Conservation (phyloP, 1,139 yeast species). For the Zygoascus sp. region DNA sequence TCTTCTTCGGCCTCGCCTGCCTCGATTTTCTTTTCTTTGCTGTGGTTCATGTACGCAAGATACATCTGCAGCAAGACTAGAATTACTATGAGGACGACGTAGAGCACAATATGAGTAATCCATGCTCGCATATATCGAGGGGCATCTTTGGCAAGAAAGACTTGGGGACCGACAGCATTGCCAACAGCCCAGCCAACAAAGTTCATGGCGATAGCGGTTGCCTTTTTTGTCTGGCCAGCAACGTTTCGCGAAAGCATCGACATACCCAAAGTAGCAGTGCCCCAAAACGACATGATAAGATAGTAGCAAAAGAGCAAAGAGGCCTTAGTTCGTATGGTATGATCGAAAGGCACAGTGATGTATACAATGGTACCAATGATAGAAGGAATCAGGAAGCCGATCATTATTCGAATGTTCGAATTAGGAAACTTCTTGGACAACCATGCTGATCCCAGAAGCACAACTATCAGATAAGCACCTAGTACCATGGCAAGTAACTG, state of each 20-base stretch:
- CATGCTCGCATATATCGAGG: slow-evolving; percentile 46
- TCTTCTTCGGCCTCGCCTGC: slow-evolving; percentile 8
- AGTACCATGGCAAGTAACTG: slow-evolving; percentile 16
- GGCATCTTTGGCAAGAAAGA: slow-evolving; percentile 46
- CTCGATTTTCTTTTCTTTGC: not conserved
- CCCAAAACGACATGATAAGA: slow-evolving; percentile 29
- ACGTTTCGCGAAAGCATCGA: slow-evolving; percentile 41
- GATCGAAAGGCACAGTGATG: slow-evolving; percentile 11
- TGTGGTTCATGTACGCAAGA: too few species aligned
- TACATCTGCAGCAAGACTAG: slow-evolving; percentile 1
- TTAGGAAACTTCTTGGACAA: slow-evolving; percentile 10
- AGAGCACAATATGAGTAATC: slow-evolving; percentile 4
- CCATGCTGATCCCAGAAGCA: slow-evolving; percentile 13
- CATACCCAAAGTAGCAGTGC: slow-evolving; percentile 33
- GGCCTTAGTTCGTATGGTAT: slow-evolving; percentile 11
- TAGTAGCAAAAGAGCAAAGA: slow-evolving; percentile 14
- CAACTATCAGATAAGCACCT: slow-evolving; percentile 13
- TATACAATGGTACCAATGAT: slow-evolving; percentile 13
- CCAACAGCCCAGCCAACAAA: slow-evolving; percentile 64
- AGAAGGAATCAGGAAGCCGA: slow-evolving; percentile 13
- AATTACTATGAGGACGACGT: not conserved
- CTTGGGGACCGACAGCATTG: slow-evolving; percentile 49
- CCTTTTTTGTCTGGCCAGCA: slow-evolving; percentile 66
- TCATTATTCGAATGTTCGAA: slow-evolving; percentile 11
- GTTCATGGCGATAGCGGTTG: slow-evolving; percentile 53